Evolutionary conservation across 2,329 filamentous ascomycete genomes (phyloP).

Genomic region (Beauveria sp.): DNA sequence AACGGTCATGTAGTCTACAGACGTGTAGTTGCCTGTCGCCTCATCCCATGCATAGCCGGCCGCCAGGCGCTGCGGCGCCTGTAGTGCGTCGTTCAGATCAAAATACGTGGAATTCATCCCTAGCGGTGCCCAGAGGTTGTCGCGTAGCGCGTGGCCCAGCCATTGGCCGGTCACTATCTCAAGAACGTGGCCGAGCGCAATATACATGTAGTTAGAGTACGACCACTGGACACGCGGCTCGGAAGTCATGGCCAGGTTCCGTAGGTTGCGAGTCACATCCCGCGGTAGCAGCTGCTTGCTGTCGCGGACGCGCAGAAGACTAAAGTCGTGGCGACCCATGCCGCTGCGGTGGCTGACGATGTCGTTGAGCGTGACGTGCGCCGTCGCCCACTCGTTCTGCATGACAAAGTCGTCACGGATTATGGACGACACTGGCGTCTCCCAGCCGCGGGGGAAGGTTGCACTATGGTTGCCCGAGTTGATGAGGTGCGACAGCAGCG

Average conservation of each 20-base stretch:
- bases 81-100: conserved; percentile 20
- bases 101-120: conserved; percentile 38
- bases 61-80: conserved; percentile 26
- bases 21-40: conserved; percentile 17
- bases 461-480: conserved; percentile 10
- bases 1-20: conserved; percentile 14
- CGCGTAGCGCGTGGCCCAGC: conserved; percentile 33
- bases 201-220: conserved; percentile 46
- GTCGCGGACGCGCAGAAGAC: not conserved
- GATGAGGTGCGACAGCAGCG: conserved; percentile 1
- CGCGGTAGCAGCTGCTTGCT: conserved; percentile 19
- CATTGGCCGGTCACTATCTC: conserved; percentile 31
- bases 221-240: conserved; percentile 38
- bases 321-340: conserved; percentile 1
- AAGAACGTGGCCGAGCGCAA: conserved; percentile 36
- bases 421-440: conserved; percentile 7
- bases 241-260: conserved; percentile 35
- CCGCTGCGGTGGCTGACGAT: conserved; percentile 3
- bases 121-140: conserved; percentile 37
- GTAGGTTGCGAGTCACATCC: conserved; percentile 34
- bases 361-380: conserved; percentile 6
- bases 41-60: conserved; percentile 34
- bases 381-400: conserved; percentile 6
- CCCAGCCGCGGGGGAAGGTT: not conserved
- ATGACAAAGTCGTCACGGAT: conserved; percentile 9